phyloP scores from a whole-genome alignment of 2,329 filamentous ascomycete genomes.

The Fusarium pseudoanthophilum region DNA sequence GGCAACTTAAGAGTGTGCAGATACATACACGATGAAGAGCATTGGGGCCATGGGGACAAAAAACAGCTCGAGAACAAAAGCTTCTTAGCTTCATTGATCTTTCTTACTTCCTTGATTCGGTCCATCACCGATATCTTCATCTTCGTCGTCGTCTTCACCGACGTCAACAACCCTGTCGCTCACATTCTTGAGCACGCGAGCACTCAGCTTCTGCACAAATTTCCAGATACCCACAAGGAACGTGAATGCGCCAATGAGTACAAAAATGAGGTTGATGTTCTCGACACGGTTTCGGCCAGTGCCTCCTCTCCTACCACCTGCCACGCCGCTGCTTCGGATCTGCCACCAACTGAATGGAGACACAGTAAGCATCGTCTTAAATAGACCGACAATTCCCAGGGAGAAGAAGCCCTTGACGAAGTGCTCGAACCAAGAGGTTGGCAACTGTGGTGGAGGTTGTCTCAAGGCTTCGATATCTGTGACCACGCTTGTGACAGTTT shows the following conservation, averaged over 20 bases:
- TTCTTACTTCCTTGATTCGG: conserved; percentile 57
- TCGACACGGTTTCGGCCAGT: conserved; percentile 82
- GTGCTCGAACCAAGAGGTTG: conserved; percentile 79
- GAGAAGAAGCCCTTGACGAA: conserved; percentile 92
- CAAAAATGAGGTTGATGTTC: conserved; percentile 80
- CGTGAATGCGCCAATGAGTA: conserved; percentile 82
- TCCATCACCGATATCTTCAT: conserved; percentile 60
- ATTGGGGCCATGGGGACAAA: not conserved
- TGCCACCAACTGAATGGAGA: conserved; percentile 83
- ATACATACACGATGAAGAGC: conserved; percentile 28
- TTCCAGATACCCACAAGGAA: conserved; percentile 89
- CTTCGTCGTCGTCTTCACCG: conserved; percentile 67
- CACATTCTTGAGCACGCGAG: conserved; percentile 77
- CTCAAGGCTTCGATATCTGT: conserved; percentile 53
- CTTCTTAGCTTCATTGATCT: conserved; percentile 41
- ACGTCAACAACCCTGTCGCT: conserved; percentile 87
- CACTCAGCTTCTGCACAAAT: conserved; percentile 78
- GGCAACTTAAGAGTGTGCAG: conserved; percentile 98
- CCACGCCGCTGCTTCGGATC: conserved; percentile 69
- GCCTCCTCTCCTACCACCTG: conserved; percentile 64
- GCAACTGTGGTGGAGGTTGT: conserved; percentile 58
- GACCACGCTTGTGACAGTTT: conserved; percentile 59
- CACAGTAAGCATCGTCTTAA: conserved; percentile 81
- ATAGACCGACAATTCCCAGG: conserved; percentile 84
- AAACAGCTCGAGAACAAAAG: not conserved